phyloP scores from a whole-genome alignment of 2,329 filamentous ascomycete genomes.

The Chaetomium olivaceum region DNA sequence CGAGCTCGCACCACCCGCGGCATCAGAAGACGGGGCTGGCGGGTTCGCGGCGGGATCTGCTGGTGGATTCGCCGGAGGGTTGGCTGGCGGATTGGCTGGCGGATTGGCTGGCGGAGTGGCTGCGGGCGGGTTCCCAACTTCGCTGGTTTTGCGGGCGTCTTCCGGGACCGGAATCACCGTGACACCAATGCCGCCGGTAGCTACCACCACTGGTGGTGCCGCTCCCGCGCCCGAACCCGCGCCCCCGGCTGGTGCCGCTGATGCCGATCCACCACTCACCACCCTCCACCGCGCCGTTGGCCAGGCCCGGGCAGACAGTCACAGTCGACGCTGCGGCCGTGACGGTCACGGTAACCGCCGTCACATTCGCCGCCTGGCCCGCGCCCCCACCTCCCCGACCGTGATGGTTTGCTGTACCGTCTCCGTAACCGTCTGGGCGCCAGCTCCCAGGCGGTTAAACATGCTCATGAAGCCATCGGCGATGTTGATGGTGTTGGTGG shows the following conservation, averaged over 20 bases:
- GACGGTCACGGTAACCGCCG: slow-evolving; percentile 41
- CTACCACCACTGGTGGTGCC: not conserved
- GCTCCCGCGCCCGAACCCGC: slow-evolving; percentile 10
- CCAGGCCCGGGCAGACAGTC: slow-evolving; percentile 32
- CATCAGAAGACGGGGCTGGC: not conserved
- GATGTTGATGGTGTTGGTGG: slow-evolving; percentile 18
- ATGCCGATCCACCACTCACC: slow-evolving; percentile 11
- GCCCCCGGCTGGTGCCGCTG: slow-evolving; percentile 22
- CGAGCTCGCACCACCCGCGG: slow-evolving; percentile 6
- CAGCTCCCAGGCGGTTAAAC: slow-evolving; percentile 18
- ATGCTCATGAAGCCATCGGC: slow-evolving; percentile 33
- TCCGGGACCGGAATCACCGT: slow-evolving; percentile 27
- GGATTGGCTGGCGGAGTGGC: slow-evolving; percentile 1
- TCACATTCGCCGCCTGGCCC: slow-evolving; percentile 37
- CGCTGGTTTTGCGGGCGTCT: slow-evolving; percentile 21
- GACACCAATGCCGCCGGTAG: slow-evolving; percentile 32
- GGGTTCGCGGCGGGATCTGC: not conserved
- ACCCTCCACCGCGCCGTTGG: slow-evolving; percentile 26
- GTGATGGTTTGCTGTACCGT: slow-evolving; percentile 42
- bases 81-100: slow-evolving; percentile 2
- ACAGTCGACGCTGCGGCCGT: slow-evolving; percentile 39
- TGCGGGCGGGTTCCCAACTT: slow-evolving; percentile 6
- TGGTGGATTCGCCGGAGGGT: not conserved
- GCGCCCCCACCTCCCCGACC: slow-evolving; percentile 35
- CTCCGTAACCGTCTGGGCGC: slow-evolving; percentile 36